phyloP scores from a whole-genome alignment of 2,329 filamentous ascomycete species.

The Pseudogymnoascus sp. region DNA sequence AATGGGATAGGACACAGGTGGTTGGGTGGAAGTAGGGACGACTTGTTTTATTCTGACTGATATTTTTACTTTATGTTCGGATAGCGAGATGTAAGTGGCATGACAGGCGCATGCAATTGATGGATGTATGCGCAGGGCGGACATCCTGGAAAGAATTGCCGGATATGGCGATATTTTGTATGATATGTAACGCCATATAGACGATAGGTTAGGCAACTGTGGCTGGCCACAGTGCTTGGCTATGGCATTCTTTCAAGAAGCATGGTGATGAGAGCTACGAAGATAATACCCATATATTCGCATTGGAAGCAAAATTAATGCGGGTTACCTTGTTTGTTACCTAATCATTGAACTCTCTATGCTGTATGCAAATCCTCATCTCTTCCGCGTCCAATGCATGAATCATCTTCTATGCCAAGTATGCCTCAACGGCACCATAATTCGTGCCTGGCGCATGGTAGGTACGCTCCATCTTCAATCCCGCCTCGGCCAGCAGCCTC shows the following conservation, averaged over 20 bases:
- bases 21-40: conserved; percentile 19
- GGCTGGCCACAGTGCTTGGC: not conserved
- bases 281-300: not conserved
- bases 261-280: not conserved
- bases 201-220: not conserved
- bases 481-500: conserved; percentile 10
- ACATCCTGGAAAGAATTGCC: not conserved
- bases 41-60: not conserved
- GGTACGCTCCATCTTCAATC: conserved; percentile 9
- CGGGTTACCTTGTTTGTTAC: not conserved
- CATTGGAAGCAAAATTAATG: not conserved
- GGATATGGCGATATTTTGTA: not conserved
- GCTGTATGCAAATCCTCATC: not conserved
- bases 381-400: not conserved
- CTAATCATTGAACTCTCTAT: not conserved
- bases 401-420: not conserved
- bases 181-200: not conserved
- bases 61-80: not conserved
- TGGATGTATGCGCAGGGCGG: not conserved
- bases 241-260: not conserved
- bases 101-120: not conserved
- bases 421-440: conserved; percentile 8
- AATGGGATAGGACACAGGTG: conserved; percentile 21
- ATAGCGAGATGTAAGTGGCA: not conserved
- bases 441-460: conserved; percentile 8